phyloP scores from a whole-genome alignment of 73 alveolate genomes.

The Stentor roeselii region DNA sequence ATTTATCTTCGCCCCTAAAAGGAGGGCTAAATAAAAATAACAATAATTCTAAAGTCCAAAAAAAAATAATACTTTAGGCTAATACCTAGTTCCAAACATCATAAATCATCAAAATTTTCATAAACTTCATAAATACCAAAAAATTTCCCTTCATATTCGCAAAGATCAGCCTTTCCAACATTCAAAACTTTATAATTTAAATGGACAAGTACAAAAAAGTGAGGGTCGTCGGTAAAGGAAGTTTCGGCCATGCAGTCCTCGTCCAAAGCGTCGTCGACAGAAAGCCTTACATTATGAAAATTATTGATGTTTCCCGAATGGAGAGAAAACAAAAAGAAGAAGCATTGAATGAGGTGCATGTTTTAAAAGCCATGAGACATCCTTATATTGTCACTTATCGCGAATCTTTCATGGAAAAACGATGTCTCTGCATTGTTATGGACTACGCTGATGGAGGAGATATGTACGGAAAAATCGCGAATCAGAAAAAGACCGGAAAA shows the following conservation, averaged over 20 bases:
- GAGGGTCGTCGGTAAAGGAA: constrained; percentile 53
- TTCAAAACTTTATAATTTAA: too few relatives aligned
- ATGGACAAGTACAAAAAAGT: constrained; percentile 59
- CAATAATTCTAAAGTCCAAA: too few relatives aligned
- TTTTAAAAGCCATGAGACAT: constrained; percentile 79
- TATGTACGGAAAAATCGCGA: constrained; percentile 51
- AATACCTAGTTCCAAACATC: too few relatives aligned
- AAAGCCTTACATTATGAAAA: constrained; percentile 63
- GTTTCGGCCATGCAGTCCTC: constrained; percentile 53
- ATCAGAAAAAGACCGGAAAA: constrained; percentile 36
- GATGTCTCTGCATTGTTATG: constrained; percentile 48
- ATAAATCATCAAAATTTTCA: too few relatives aligned
- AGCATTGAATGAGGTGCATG: constrained; percentile 78
- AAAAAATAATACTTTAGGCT: too few relatives aligned
- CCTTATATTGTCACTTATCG: constrained; percentile 87
- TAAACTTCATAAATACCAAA: too few relatives aligned
- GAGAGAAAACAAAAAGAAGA: constrained; percentile 49
- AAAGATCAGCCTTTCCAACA: too few relatives aligned
- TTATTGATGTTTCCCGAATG: constrained; percentile 62
- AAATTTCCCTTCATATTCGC: too few relatives aligned
- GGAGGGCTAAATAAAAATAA: too few relatives aligned
- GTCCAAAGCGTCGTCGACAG: constrained; percentile 37
- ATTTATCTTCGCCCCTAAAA: too few relatives aligned
- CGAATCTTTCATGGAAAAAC: constrained; percentile 76
- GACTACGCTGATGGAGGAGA: constrained; percentile 72